These are phyloP conservation scores for Colletotrichum sp. DNA, from an alignment of 2,329 filamentous ascomycete species.

Conservation along the genomic window DNA sequence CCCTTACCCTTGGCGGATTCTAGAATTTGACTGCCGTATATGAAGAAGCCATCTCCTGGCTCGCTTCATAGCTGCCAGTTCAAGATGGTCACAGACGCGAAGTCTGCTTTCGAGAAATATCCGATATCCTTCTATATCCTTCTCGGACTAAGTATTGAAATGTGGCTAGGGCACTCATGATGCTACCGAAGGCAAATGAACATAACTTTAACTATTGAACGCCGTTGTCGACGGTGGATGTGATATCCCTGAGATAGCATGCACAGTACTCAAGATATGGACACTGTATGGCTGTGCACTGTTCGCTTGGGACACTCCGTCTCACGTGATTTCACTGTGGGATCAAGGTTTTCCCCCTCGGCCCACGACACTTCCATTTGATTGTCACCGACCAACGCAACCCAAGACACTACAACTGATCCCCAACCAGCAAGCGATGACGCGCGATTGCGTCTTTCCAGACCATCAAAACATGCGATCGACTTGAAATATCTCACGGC, in stretches of 20 bases:
- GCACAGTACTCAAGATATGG: background rate
- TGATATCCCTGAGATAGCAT: background rate
- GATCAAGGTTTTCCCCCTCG: conserved; percentile 19
- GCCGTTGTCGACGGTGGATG: background rate
- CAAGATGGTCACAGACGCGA: background rate
- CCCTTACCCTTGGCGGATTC: background rate
- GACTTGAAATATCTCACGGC: background rate
- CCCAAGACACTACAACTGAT: background rate
- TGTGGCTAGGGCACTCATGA: background rate
- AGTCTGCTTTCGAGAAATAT: background rate
- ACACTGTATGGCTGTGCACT: background rate
- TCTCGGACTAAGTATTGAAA: background rate
- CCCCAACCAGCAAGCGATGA: background rate
- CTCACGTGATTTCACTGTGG: conserved; percentile 1
- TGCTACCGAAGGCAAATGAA: background rate
- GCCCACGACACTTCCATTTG: background rate
- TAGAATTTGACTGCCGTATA: background rate
- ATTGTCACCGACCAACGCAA: background rate
- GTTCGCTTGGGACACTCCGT: background rate
- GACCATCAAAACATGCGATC: background rate
- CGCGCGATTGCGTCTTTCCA: background rate
- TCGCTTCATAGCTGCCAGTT: background rate
- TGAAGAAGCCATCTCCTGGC: background rate
- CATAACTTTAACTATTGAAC: background rate
- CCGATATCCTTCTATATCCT: background rate